Evolutionary conservation across 129 eudicot species (phyloP).

Genomic region (Solidago caesia): DNA sequence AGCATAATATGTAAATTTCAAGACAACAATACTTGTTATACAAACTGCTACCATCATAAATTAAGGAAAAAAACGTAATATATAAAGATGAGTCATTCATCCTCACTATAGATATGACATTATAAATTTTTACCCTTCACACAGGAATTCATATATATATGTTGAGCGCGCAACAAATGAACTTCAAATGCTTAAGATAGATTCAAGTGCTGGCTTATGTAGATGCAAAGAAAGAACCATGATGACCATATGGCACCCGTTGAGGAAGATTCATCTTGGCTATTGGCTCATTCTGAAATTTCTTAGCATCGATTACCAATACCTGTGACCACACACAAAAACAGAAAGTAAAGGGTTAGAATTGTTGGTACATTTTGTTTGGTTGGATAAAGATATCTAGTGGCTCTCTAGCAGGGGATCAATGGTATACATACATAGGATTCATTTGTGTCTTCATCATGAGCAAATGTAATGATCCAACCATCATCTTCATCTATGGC

Average conservation of each 20-base stretch:
- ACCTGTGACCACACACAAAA: constrained; percentile 26
- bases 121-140: too few species aligned
- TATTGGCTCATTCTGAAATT: constrained; percentile 34
- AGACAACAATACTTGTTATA: too few species aligned
- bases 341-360: not conserved
- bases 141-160: too few species aligned
- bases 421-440: constrained; percentile 25
- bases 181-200: not conserved
- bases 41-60: too few species aligned
- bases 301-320: constrained; percentile 46
- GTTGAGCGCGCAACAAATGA: not conserved
- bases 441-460: constrained; percentile 40
- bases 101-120: too few species aligned
- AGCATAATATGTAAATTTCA: too few species aligned
- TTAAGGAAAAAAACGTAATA: too few species aligned
- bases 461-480: constrained; percentile 50
- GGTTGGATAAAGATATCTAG: not conserved
- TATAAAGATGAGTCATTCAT: too few species aligned
- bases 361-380: not conserved
- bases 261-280: constrained; percentile 39
- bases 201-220: not conserved
- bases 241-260: constrained; percentile 55
- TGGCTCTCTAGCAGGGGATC: too few species aligned
- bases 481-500: constrained; percentile 55
- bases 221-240: constrained; percentile 37